Conservation (phyloP, 129 eudicot genomes). For the Tanacetum coccineum region DNA sequence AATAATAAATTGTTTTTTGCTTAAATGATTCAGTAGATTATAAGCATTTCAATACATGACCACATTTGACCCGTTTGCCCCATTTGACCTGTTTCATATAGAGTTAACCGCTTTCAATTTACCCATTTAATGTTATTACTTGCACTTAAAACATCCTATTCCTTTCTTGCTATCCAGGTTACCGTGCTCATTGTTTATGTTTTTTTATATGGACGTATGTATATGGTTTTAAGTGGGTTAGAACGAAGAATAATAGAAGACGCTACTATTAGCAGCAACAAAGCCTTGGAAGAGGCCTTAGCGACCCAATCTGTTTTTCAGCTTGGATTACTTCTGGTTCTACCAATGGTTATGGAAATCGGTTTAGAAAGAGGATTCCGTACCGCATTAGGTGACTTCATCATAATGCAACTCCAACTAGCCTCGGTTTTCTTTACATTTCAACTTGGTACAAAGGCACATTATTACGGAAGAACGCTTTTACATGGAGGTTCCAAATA, state of each 20-base stretch:
- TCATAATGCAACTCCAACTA: conserved; percentile 86
- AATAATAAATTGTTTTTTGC: background rate
- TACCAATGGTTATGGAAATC: conserved; percentile 97
- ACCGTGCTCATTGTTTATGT: conserved; percentile 77
- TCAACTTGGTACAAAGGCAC: conserved; percentile 94
- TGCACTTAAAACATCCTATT: conserved; percentile 4
- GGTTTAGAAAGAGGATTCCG: conserved; percentile 89
- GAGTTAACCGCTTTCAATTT: background rate
- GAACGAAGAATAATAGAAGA: conserved; percentile 56
- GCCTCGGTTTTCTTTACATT: conserved; percentile 91
- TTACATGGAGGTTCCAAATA: conserved; percentile 92
- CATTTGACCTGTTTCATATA: background rate
- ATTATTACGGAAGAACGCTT: conserved; percentile 81
- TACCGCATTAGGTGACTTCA: conserved; percentile 79
- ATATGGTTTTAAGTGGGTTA: conserved; percentile 88
- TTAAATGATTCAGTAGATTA: conserved; percentile 2
- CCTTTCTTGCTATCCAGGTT: conserved; percentile 47
- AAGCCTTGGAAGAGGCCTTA: conserved; percentile 75
- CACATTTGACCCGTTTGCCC: background rate
- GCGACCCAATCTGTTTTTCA: conserved; percentile 76
- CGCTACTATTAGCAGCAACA: conserved; percentile 43
- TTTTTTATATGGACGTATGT: conserved; percentile 80
- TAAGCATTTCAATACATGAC: conserved; percentile 2
- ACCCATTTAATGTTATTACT: conserved; percentile 11
- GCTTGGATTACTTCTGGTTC: conserved; percentile 73